phyloP scores from a whole-genome alignment of 768 basidiomycete species.

The Pulveroboletus sp. region DNA sequence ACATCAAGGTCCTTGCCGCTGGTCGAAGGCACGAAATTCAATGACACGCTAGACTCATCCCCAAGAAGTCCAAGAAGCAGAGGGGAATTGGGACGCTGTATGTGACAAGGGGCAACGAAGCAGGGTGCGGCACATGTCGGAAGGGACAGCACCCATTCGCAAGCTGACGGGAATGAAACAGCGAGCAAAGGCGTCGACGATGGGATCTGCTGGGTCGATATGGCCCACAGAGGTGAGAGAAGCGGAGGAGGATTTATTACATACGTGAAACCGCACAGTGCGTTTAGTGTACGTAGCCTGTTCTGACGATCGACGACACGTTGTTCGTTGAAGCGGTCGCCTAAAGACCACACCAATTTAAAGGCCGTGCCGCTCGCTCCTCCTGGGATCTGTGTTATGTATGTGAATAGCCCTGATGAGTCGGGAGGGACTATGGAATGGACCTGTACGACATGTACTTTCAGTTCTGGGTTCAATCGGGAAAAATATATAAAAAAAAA shows the following conservation, averaged over 20 bases:
- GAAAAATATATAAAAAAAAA: conserved; percentile 4
- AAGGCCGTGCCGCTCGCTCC: conserved; percentile 11
- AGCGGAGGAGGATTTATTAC: conserved; percentile 16
- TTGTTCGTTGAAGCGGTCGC: conserved; percentile 14
- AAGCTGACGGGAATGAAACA: conserved; percentile 22
- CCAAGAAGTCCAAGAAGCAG: conserved; percentile 1
- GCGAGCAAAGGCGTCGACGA: not conserved
- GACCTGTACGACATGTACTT: conserved; percentile 6
- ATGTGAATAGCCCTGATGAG: not conserved
- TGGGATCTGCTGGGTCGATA: conserved; percentile 1
- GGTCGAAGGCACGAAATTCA: conserved; percentile 1
- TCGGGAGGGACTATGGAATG: not conserved
- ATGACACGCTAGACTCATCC: conserved; percentile 7
- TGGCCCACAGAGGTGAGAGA: not conserved
- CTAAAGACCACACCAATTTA: conserved; percentile 14
- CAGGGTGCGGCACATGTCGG: conserved; percentile 10
- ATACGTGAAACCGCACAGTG: conserved; percentile 14
- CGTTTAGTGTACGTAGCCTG: conserved; percentile 19
- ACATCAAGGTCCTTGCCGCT: conserved; percentile 7
- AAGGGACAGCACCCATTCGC: conserved; percentile 2
- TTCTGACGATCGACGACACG: conserved; percentile 25
- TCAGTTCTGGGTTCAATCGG: conserved; percentile 3
- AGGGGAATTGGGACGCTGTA: not conserved
- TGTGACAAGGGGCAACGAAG: conserved; percentile 13
- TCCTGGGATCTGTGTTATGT: conserved; percentile 12